Evolutionary conservation across 768 basidiomycete genomes (phyloP), one percentile per base, ranked within the genome.

Genomic region (Terana coerulea): DNA sequence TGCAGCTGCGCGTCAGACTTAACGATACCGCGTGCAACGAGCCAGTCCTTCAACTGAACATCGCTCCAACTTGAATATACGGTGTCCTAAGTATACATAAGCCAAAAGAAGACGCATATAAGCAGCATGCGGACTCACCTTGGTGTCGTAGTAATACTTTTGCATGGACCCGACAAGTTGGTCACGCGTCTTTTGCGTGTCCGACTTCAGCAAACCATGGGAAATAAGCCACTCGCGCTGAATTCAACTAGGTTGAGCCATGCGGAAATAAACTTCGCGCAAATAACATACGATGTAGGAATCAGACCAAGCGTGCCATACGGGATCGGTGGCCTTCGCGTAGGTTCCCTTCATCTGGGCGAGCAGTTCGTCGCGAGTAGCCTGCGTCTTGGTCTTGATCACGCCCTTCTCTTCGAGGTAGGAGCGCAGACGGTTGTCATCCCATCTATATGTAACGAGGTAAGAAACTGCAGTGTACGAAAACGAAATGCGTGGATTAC

Each of bases 281-380:
- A 31, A 10, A 19, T 22, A 22, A 65, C 83, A 44, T 54, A 88
- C 88, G 45, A 94, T 81, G 64, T 90, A 88, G 3, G 82, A 85
- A 64, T 90, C 86, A 48, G 84, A 85, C 95, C 95, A 98, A 3
- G 83, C 79, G 19, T 89, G 74, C 82, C 89, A 98, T 31, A 87
- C 67, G 2, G 88, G 87, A 49, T 77, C 70, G 19, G 81, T 62
- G 5, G 80, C 74, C 44, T 75, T 73, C 33, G 78, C 79, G 63
- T 92, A 94, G 0, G 82, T 75, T 28, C 81, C 73, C 31, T 77
- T 74, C 79, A 93, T 87, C 63, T 86, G 74, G 10, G 71, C 71
- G 29, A 89, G 65, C 29, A 97, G 67, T 58, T 95, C 84, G 7
- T 81, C 76, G 36, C 81, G 80, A 1, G 77, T 83, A 51, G 80